Evolutionary conservation across 495 filamentous ascomycete species (phyloP).

Genomic region (Eremomyces bilateralis): DNA sequence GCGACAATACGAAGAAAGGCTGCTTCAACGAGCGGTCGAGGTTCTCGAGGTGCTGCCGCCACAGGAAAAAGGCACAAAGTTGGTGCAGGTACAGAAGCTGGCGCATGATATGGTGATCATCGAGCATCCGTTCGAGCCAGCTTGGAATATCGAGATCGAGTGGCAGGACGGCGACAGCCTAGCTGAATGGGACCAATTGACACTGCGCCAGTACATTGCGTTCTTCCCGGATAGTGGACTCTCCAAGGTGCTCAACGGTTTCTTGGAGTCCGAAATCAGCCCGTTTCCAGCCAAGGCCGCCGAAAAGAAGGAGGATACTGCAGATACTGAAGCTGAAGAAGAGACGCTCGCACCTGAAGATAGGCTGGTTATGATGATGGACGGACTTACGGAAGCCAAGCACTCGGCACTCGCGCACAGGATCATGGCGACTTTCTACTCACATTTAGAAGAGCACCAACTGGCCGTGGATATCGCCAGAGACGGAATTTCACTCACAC

Average conservation of each 20-base stretch:
- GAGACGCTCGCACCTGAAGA: slow-evolving; percentile 41
- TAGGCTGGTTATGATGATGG: slow-evolving; percentile 56
- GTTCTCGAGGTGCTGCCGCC: slow-evolving; percentile 39
- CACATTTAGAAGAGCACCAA: slow-evolving; percentile 70
- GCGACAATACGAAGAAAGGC: slow-evolving; percentile 71
- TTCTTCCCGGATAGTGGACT: slow-evolving; percentile 76
- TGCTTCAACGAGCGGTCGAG: slow-evolving; percentile 64
- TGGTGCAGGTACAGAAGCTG: slow-evolving; percentile 44
- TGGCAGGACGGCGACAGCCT: slow-evolving; percentile 64
- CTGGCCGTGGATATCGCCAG: slow-evolving; percentile 58
- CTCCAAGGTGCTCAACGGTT: slow-evolving; percentile 56
- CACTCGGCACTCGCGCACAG: slow-evolving; percentile 66
- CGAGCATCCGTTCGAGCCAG: slow-evolving; percentile 72
- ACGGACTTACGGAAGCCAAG: slow-evolving; percentile 47
- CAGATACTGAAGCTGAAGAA: slow-evolving; percentile 17
- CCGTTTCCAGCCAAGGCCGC: slow-evolving; percentile 38
- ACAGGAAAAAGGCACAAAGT: slow-evolving; percentile 24
- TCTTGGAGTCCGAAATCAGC: slow-evolving; percentile 62
- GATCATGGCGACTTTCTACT: slow-evolving; percentile 66
- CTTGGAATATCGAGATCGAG: slow-evolving; percentile 76
- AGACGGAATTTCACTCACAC: slow-evolving; percentile 39
- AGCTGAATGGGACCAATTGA: slow-evolving; percentile 43
- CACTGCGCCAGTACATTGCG: slow-evolving; percentile 55
- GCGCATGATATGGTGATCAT: slow-evolving; percentile 89
- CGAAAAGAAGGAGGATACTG: slow-evolving; percentile 16